A percentile compares a stretch with the other conserved stretches of the same genome.
Evolutionary conservation across 1,284 basidiomycete genomes (phyloP).

Genomic region (Gymnopus androsaceus): DNA sequence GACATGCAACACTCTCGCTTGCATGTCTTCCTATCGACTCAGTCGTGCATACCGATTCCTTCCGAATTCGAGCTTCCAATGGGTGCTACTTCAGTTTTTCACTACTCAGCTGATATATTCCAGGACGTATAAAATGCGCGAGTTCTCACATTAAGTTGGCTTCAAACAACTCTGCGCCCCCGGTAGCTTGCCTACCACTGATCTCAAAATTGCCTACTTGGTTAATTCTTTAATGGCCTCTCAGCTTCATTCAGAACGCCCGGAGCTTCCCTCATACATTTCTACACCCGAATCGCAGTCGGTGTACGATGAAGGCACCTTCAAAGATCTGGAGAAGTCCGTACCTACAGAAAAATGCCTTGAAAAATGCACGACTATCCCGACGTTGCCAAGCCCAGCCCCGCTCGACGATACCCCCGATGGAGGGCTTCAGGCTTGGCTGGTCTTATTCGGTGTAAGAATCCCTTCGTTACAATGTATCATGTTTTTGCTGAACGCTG

Average conservation of each 20-base stretch:
- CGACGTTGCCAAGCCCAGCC: neutral
- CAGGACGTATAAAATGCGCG: neutral
- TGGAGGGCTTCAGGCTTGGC: constrained; percentile 20
- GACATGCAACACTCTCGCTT: too few species aligned
- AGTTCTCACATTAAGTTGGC: constrained; percentile 3
- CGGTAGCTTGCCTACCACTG: neutral
- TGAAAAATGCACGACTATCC: neutral
- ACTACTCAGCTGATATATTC: neutral
- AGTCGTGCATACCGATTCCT: neutral
- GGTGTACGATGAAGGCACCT: constrained; percentile 3
- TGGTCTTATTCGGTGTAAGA: constrained; percentile 20
- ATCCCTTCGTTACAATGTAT: neutral
- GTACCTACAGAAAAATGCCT: neutral
- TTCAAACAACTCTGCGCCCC: constrained; percentile 1
- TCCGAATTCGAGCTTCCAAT: neutral
- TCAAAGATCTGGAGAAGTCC: constrained; percentile 4
- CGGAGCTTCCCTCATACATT: constrained; percentile 2
- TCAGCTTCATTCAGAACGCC: neutral
- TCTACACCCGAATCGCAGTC: constrained; percentile 2
- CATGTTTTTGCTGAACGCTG: neutral
- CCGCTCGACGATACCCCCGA: constrained; percentile 13
- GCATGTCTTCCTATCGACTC: neutral
- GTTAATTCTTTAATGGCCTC: constrained; percentile 4
- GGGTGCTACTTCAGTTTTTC: neutral
- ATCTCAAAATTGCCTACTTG: neutral